Base-by-base conservation (phyloP, 768 basidiomycete species). In the Gymnopilus junonius region DNA sequence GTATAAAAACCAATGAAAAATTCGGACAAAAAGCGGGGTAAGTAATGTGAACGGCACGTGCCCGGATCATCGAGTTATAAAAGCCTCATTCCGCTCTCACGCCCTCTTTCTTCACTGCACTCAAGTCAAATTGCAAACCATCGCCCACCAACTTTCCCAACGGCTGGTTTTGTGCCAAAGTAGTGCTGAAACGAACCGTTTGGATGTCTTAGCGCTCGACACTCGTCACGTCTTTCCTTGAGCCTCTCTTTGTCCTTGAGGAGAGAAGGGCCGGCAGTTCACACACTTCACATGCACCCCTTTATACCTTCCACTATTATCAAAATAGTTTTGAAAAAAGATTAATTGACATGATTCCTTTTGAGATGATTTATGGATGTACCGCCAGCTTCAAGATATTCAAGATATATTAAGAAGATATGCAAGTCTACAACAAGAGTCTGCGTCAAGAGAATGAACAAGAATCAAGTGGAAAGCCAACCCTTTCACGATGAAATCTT, bases 71-170 rank as follows among this genome's bases (percentile, higher is more conserved):
- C 27, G 45, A 31, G 29, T 31, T 17, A 32, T 32, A 51, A 51
- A 51, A 51, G 48, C 48, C 48, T 32, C 7, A 5, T 17, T 20
- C 10, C 29, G 48, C 54, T 63, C 65, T 21, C 61, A 59, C 61
- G 32, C 42, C 27, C 43, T 67, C 45, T 69, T 72, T 71, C 69
- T 69, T 75, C 64, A 76, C 70, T 69, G 79, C 79, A 74, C 79
- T 79, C 79, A 76, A 71, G 79, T 81, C 79, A 79, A 81, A 81
- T 80, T 81, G 75, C 79, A 80, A 69, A 61, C 74, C 70, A 66
- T 59, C 48, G 66, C 66, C 65, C 46, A 53, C 60, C 58, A 64
- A 63, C 62, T 51, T 60, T 56, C 46, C 56, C 62, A 60, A 73
- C 68, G 76, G 74, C 72, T 76, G 74, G 77, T 71, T 71, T 76